These are phyloP conservation scores for Cystobasidium pallidum DNA, from an alignment of 1,284 basidiomycete genomes.

Conservation along the genomic window DNA sequence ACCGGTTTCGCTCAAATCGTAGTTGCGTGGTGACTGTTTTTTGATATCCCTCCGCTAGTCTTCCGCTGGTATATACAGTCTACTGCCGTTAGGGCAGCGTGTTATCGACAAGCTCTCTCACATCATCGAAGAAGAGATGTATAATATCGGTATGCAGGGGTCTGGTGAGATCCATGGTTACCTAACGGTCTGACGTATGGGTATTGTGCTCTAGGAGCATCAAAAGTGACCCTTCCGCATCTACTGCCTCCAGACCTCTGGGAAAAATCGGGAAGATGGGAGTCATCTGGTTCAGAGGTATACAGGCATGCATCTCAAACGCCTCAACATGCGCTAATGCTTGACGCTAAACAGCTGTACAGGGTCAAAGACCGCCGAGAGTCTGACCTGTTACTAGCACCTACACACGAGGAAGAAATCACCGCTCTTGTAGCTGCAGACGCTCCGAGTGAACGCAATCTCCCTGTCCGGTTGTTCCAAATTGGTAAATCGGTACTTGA, in stretches of 20 bases:
- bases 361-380: constrained; percentile 54
- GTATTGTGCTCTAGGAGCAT: constrained; percentile 48
- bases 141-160: constrained; percentile 43
- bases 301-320: neutral
- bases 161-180: neutral
- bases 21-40: too few species aligned
- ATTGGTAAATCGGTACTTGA: constrained; percentile 48
- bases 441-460: constrained; percentile 51
- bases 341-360: constrained; percentile 51
- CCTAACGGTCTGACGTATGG: neutral
- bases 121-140: constrained; percentile 56
- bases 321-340: neutral
- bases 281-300: constrained; percentile 54
- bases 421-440: constrained; percentile 54
- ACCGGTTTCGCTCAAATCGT: too few species aligned
- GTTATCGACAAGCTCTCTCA: constrained; percentile 53
- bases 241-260: constrained; percentile 54
- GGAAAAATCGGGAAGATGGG: constrained; percentile 53
- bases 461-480: constrained; percentile 56
- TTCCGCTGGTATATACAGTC: constrained; percentile 56
- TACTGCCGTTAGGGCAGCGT: constrained; percentile 55
- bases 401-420: constrained; percentile 58
- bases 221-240: constrained; percentile 55
- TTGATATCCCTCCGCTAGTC: constrained; percentile 55
- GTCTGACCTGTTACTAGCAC: constrained; percentile 55